Base-by-base conservation (phyloP, 2,329 filamentous ascomycete genomes). In the Neopestalotiopsis sp. region DNA sequence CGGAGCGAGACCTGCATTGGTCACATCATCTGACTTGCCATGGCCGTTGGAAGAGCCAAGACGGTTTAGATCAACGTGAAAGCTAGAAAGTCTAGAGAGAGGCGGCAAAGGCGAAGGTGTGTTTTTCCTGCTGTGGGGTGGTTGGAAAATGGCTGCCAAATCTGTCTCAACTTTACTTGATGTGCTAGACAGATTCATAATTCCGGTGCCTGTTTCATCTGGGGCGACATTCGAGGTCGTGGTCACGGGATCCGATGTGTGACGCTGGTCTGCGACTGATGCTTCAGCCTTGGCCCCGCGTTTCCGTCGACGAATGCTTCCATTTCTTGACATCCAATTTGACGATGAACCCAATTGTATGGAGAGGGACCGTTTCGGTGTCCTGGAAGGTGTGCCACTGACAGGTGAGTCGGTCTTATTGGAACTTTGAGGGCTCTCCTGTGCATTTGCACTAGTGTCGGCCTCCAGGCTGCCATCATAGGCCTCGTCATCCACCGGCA, bases 271-370 rank as follows among this genome's bases (percentile, higher is more conserved):
- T 73, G 80, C 81, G 73, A 78, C 81, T 30, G 79, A 76, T 66
- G 84, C 81, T 70, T 80, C 79, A 69, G 30, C 17, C 24, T 65
- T 61, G 24, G 56, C 38, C 40, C 81, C 83, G 69, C 85, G 83
- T 78, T 89, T 90, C 38, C 84, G 80, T 28, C 85, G 85, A 63
- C 88, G 85, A 66, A 90, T 75, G 78, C 89, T 91, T 67, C 87
- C 85, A 9, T 84, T 82, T 75, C 81, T 86, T 42, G 86, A 80
- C 71, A 89, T 86, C 88, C 88, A 90, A 64, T 81, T 85, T 64
- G 81, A 82, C 17, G 88, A 84, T 1, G 88, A 87, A 69, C 83
- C 83, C 69, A 91, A 88, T 67, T 89, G 87, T 83, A 89, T 86
- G 17, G 89, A 90, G 32, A 88, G 80, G 17, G 89, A 90, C 69